A percentile compares a stretch with the other conserved stretches of the same genome.
Evolutionary conservation across 352 stramenopile species (phyloP).

Genomic region (Phytophthora aleatoria): DNA sequence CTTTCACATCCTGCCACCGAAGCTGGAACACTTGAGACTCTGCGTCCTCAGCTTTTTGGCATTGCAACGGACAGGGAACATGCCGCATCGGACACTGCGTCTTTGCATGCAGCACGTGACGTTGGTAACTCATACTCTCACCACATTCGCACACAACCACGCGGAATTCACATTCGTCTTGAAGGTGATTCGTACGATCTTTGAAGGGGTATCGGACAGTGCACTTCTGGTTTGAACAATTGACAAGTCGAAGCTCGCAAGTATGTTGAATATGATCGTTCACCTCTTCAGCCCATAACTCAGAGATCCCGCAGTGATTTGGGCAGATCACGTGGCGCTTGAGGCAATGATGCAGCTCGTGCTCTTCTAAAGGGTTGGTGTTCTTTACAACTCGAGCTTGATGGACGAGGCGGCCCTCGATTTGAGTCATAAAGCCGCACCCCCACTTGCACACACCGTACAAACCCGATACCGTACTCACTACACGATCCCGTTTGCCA

Average conservation of each 20-base stretch:
- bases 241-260: constrained; percentile 47
- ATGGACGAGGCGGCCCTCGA: constrained; percentile 34
- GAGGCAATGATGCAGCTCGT: constrained; percentile 50
- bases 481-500: constrained; percentile 43
- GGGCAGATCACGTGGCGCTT: constrained; percentile 64
- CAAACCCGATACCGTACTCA: constrained; percentile 42
- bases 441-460: constrained; percentile 70
- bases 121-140: constrained; percentile 61
- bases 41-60: constrained; percentile 10
- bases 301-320: constrained; percentile 1
- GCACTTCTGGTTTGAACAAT: constrained; percentile 62
- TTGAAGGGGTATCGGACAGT: constrained; percentile 23
- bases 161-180: constrained; percentile 52
- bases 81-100: constrained; percentile 51
- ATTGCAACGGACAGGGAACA: constrained; percentile 59
- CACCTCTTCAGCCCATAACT: constrained; percentile 60
- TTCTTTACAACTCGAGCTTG: constrained; percentile 32
- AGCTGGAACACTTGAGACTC: constrained; percentile 30
- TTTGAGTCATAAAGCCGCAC: constrained; percentile 56
- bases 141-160: constrained; percentile 56
- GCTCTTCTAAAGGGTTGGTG: constrained; percentile 44
- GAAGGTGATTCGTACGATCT: constrained; percentile 35
- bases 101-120: constrained; percentile 48
- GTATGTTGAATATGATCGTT: constrained; percentile 34
- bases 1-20: constrained; percentile 45